Base-by-base conservation (phyloP, 345 rosid species). In the Microthlaspi erraticum region DNA sequence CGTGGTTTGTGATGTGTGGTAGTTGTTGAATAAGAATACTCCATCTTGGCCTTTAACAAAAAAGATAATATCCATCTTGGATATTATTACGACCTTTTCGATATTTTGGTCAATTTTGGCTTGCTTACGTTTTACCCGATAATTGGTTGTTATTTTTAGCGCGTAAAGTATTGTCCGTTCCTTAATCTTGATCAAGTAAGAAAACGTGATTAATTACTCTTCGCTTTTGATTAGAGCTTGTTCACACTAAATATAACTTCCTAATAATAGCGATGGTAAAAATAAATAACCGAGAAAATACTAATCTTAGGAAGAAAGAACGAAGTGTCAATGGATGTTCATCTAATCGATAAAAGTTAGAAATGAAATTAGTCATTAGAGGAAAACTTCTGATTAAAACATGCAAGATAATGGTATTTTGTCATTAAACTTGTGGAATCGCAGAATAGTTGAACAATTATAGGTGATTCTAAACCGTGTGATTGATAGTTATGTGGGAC, bases 91-190 rank as follows among this genome's bases (percentile, higher is more conserved):
- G 29, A 10, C 41, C 42, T 61, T 66, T 58, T n/a, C n/a, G n/a
- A n/a, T n/a, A n/a, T n/a, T n/a, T 56, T 55, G 66, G 66, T 73
- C 66, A 73, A 73, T 29, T 48, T 57, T 56, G 52, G 42, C 66
- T 37, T 37, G 37, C 66, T 46, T 54, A 9, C 2, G 10, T 55
- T 42, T 45, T 19, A 23, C 6, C 11, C 49, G 50, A 44, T 37
- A 8, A 0, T 4, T 19, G 23, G 18, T 34, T 48, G 37, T 58
- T 58, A 55, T 64, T 56, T 64, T 56, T 36, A 39, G 56, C 42
- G 32, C 39, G 38, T 20, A 20, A 45, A 54, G 34, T 7, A 36
- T 13, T 12, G 56, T 45, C 31, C 49, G 11, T 50, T 33, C 23
- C 26, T 41, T 17, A 6, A 29, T 20, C 43, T 33, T 34, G 14